Evolutionary conservation across 106 monocot species (phyloP), one percentile per base, ranked within the genome.

Genomic region (Triglochin maritima): DNA sequence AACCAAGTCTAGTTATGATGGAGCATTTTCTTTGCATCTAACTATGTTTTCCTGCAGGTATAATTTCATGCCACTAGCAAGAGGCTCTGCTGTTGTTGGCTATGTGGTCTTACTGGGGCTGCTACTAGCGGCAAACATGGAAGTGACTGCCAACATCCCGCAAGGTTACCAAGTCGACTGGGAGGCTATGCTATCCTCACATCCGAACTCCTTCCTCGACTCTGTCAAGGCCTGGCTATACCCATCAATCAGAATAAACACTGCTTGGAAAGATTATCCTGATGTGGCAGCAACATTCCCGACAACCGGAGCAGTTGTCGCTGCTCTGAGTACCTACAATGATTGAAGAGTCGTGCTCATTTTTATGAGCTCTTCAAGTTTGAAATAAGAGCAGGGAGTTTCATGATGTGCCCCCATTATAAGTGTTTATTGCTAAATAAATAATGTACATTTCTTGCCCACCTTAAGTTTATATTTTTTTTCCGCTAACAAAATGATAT

Each of bases 41-140:
- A 5, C 53, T 61, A 44, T 44, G 17, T 9, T 12, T 44, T 61
- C 45, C 45, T 61, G 44, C 77, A 94, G 94, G 94, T 95, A 85
- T 50, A 95, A 95, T 62, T 95, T 95, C 66, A 95, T 85, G 95
- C 90, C 95, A 17, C 81, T 95, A 11, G 81, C 90, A 6, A 83
- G 90, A 62, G 95, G 95, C 46, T 77, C 95, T 44, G 84, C 95
- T 3, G 90, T 52, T 6, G 85, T 95, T 17, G 90, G 95, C 49
- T 90, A 87, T 42, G 79, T 76, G 44, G 90, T 90, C 17, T 56
- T 95, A 43, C 66, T 95, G 3, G 95, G 90, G 16, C 65, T 95
- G 49, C 76, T 90, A 50, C 83, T 95, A 17, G 87, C 95, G 10
- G 79, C 83, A 50, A 95, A 95, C 69, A 87, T 95, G 83, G 95